A percentile compares a stretch with the other conserved stretches of the same genome.
These are phyloP conservation scores for Pluteus cervinus DNA, from an alignment of 768 basidiomycete genomes.

Conservation along the genomic window DNA sequence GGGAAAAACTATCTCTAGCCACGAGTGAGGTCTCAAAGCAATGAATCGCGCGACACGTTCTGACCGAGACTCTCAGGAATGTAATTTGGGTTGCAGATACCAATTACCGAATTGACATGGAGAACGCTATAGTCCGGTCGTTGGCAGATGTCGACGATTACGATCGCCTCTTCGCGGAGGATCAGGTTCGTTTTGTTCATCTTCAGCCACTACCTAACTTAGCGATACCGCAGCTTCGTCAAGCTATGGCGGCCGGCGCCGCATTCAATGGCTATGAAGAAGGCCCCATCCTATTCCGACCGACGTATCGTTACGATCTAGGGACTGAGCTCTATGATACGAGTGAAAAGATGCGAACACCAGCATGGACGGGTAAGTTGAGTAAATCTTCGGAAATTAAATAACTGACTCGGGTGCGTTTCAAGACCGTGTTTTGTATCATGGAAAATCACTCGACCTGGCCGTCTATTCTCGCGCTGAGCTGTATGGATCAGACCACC, in stretches of 20 bases:
- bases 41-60: too few relatives aligned
- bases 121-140: conserved; percentile 75
- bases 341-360: conserved; percentile 93
- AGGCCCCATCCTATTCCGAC: conserved; percentile 85
- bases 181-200: conserved; percentile 63
- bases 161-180: conserved; percentile 69
- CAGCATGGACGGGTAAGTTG: conserved; percentile 93
- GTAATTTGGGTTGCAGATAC: conserved; percentile 93
- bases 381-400: background rate
- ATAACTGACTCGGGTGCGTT: conserved; percentile 7
- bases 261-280: conserved; percentile 85
- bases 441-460: conserved; percentile 66
- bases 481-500: conserved; percentile 89
- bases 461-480: conserved; percentile 80
- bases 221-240: conserved; percentile 48
- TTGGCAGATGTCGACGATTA: conserved; percentile 60
- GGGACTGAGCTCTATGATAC: conserved; percentile 87
- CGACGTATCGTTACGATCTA: conserved; percentile 90
- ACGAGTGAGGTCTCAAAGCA: conserved; percentile 67
- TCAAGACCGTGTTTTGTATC: conserved; percentile 88
- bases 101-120: conserved; percentile 89
- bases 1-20: conserved; percentile 83
- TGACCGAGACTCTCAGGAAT: too few relatives aligned
- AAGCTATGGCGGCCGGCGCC: conserved; percentile 62
- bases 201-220: conserved; percentile 1